Base-by-base conservation (phyloP, 2,329 filamentous ascomycete species). In the Botrytis squamosa region DNA sequence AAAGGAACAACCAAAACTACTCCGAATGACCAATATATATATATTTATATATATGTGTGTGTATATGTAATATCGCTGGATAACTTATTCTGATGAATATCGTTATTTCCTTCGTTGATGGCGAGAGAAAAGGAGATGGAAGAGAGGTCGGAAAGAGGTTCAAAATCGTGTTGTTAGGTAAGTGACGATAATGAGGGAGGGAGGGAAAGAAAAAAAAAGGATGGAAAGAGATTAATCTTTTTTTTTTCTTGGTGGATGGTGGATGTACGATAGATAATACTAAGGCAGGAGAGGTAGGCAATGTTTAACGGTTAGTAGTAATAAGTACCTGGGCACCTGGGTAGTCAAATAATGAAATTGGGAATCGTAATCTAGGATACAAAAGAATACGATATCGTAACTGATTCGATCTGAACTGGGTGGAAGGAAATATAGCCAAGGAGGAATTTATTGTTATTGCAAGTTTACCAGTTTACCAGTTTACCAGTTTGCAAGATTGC, bases 181-280 rank as follows among this genome's bases (percentile, higher is more conserved):
- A n/a, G 65, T 57, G 49, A 57, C 36, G 65, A 68, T 55, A 25
- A 57, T 68, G 40, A 44, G 33, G 20, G 55, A 44, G 40, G 49
- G 38, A 62, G 44, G 9, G 29, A 33, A 29, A 20, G 44, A 46
- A 29, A 38, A 38, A 25, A 59, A 44, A 29, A 46, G 62, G 70
- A 72, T 42, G 70, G 52, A 63, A 67, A 55, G 64, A 67, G 64
- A 67, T 55, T 57, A 42, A 42, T 57, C 36, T 14, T 42, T 57
- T 57, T 33, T 40, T 33, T 29, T 67, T 25, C 4, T 38, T 7
- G 33, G 33, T 33, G 33, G 33, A 33, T 38, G 64, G 33, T 67
- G 46, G 36, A 42, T 68, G 49, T 49, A 49, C 42, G 44, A 66
- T 68, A 38, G 22, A 36, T 62, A 40, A 36, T 62, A 40, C 44